A percentile compares a stretch with the other conserved stretches of the same genome.
phyloP scores from a whole-genome alignment of 1,284 basidiomycete genomes.

The Puccinia coronata region DNA sequence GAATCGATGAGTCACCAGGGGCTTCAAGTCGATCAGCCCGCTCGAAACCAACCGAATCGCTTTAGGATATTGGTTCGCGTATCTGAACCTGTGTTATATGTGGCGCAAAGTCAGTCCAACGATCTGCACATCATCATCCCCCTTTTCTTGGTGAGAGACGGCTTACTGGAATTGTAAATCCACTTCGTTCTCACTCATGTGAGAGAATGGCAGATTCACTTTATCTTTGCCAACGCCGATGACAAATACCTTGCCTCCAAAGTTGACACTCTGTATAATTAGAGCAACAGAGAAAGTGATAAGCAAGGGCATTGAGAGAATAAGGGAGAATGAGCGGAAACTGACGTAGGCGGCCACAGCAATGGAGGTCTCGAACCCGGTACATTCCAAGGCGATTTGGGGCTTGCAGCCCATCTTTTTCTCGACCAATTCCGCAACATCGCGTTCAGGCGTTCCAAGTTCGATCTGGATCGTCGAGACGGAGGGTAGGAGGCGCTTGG shows the following conservation, averaged over 20 bases:
- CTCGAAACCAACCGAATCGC: constrained; percentile 77
- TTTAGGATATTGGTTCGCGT: constrained; percentile 68
- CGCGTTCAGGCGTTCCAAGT: constrained; percentile 53
- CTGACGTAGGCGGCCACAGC: constrained; percentile 73
- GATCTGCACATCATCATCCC: constrained; percentile 46
- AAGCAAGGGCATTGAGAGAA: constrained; percentile 13
- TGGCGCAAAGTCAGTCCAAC: constrained; percentile 54
- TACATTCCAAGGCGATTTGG: constrained; percentile 73
- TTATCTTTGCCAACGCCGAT: constrained; percentile 63
- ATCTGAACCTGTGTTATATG: constrained; percentile 57
- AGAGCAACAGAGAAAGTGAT: background rate
- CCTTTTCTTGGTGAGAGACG: constrained; percentile 55
- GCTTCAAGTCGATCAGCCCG: constrained; percentile 80
- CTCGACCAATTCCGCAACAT: constrained; percentile 58
- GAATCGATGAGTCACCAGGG: constrained; percentile 82
- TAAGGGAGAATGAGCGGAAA: constrained; percentile 2
- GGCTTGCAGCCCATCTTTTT: constrained; percentile 58
- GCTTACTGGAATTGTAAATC: constrained; percentile 63
- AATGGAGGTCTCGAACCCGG: constrained; percentile 83
- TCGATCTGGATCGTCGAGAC: constrained; percentile 61
- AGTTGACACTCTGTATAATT: constrained; percentile 59
- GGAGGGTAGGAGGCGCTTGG: constrained; percentile 62
- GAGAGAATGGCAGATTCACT: constrained; percentile 61
- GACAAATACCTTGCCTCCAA: constrained; percentile 63
- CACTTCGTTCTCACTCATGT: constrained; percentile 63